Base-by-base conservation (phyloP, 805 yeast genomes). In the Metschnikowia continentalis region DNA sequence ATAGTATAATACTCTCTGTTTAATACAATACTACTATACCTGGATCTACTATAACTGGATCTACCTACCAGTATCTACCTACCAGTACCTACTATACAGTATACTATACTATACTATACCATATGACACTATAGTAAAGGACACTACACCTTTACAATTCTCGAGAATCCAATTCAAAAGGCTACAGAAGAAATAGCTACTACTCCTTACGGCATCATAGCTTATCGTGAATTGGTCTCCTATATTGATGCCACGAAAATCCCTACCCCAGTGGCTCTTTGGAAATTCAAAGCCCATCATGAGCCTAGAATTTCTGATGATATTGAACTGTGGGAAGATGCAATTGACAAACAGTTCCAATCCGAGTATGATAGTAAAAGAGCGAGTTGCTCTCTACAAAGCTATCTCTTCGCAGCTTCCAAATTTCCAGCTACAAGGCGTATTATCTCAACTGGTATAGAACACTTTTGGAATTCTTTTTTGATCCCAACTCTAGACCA, bases 261-360 rank as follows among this genome's bases (percentile, higher is more conserved):
- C 13, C 22, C 22, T 14, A 11, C 19, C 5, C 38, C 46, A n/a
- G 38, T 42, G 37, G 39, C 33, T 2, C 35, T 41, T 10, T 54
- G 54, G 56, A 37, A 35, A 35, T 5, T 44, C 15, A 35, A 22
- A 26, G 32, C 42, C 32, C 22, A 22, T 13, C 47, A 38, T 22
- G 43, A 38, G 23, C 35, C 52, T 2, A 41, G 54, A 14, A 23
- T 36, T 1, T 39, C 44, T 10, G 22, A 40, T 3, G 57, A 54
- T 20, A 11, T 49, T 10, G 30, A 36, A n/a, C 13, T 38, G 13
- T 52, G 56, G 58, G 49, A 48, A 23, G 7, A 35, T 13, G 46
- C 48, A 6, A 44, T 46, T 23, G 50, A 48, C 4, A 36, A 37
- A 4, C 48, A 44, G 17, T 38, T 23, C 14, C 2, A 15, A 4